phyloP scores from a whole-genome alignment of 805 yeast genomes.

The Maudiozyma turicensis region DNA sequence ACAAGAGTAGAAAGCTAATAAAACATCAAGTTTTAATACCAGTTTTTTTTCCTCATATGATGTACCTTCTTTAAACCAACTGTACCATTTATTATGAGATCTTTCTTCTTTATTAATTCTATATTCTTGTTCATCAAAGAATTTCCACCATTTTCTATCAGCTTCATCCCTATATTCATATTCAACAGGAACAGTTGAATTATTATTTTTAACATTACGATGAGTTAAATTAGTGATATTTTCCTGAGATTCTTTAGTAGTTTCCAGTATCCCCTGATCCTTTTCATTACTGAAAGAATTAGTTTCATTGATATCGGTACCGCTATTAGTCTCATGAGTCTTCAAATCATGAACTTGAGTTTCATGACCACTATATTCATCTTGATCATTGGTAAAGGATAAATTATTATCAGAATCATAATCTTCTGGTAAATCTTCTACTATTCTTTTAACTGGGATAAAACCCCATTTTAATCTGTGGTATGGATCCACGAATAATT shows the following conservation, averaged over 20 bases:
- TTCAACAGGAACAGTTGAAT: constrained; percentile 1
- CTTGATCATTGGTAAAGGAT: not conserved
- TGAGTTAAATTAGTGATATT: no score
- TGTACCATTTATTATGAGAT: constrained; percentile 34
- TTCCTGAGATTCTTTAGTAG: not conserved
- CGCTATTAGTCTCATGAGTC: not conserved
- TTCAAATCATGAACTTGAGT: not conserved
- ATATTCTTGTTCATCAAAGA: constrained; percentile 56
- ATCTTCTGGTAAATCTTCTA: constrained; percentile 16
- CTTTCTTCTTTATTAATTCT: constrained; percentile 33
- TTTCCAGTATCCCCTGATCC: not conserved
- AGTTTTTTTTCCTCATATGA: constrained; percentile 36
- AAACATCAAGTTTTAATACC: constrained; percentile 40
- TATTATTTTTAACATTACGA: not conserved
- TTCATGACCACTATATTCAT: not conserved
- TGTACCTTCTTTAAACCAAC: constrained; percentile 45
- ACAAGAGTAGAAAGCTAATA: constrained; percentile 44
- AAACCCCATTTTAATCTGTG: constrained; percentile 29
- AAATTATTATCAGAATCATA: not conserved
- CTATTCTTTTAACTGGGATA: constrained; percentile 24
- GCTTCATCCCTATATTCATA: constrained; percentile 45
- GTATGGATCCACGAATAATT: constrained; percentile 22
- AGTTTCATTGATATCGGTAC: not conserved
- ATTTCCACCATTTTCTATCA: constrained; percentile 43
- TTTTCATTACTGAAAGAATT: not conserved